phyloP scores from a whole-genome alignment of 331 rosid genomes.

The Malus hybrid region DNA sequence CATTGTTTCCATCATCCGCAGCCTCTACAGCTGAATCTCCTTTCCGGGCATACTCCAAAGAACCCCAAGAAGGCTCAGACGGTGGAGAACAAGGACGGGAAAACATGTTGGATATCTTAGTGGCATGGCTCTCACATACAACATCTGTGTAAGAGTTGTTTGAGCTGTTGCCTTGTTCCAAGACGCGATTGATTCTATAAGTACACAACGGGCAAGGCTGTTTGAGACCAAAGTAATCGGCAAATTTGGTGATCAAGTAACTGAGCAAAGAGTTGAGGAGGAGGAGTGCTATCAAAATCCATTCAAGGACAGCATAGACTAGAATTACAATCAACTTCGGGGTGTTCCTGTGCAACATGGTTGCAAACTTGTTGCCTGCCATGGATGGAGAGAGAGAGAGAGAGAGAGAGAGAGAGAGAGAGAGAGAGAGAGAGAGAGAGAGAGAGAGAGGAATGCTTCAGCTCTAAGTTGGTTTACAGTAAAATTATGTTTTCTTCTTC shows the following conservation, averaged over 20 bases:
- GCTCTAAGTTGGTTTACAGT: slow-evolving; percentile 21
- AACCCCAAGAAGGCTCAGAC: slow-evolving; percentile 44
- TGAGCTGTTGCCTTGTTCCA: slow-evolving; percentile 25
- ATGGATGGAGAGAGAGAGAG: slow-evolving; percentile 23
- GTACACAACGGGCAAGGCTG: slow-evolving; percentile 68
- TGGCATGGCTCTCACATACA: slow-evolving; percentile 60
- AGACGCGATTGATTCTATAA: slow-evolving; percentile 49
- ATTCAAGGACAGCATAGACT: slow-evolving; percentile 71
- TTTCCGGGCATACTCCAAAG: slow-evolving; percentile 29
- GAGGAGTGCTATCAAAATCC: slow-evolving; percentile 62
- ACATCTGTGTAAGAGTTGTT: slow-evolving; percentile 26
- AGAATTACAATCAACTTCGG: slow-evolving; percentile 38
- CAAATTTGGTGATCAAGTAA: slow-evolving; percentile 45
- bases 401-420: neutral
- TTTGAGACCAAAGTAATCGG: slow-evolving; percentile 55
- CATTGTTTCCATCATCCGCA: too few species aligned
- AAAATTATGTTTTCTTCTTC: too few species aligned
- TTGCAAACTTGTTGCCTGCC: slow-evolving; percentile 64
- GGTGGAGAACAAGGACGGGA: slow-evolving; percentile 25
- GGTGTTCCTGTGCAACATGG: slow-evolving; percentile 47
- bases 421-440: slow-evolving; percentile 1
- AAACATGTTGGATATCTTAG: slow-evolving; percentile 48
- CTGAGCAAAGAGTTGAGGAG: slow-evolving; percentile 66
- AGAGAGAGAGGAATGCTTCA: neutral
- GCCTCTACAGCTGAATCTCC: slow-evolving; percentile 33